Evolutionary conservation across 2,329 filamentous ascomycete genomes (phyloP).

Genomic region (Dothistroma pini): DNA sequence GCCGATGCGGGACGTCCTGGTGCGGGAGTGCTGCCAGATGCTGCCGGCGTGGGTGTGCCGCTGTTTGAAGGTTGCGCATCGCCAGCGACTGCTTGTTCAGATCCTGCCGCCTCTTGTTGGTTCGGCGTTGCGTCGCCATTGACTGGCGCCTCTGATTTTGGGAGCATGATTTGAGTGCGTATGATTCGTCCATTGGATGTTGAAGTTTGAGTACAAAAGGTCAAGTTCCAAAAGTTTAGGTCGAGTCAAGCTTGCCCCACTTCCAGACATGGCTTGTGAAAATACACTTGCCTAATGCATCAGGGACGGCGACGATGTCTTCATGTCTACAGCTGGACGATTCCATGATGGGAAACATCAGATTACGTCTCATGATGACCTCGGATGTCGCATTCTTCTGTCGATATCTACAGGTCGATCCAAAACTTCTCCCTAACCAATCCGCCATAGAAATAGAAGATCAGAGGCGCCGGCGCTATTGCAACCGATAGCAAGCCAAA

Average conservation of each 20-base stretch:
- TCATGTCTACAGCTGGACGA: background rate
- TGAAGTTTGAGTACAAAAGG: background rate
- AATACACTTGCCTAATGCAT: background rate
- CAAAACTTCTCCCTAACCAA: slow-evolving; percentile 45
- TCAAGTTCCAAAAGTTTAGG: background rate
- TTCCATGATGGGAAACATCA: background rate
- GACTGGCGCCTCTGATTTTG: background rate
- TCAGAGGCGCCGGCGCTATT: slow-evolving; percentile 48
- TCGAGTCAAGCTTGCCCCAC: background rate
- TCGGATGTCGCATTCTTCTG: too few species aligned
- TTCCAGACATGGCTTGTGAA: background rate
- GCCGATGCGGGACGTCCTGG: slow-evolving; percentile 4
- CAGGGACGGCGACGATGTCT: background rate
- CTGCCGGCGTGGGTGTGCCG: background rate
- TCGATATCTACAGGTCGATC: slow-evolving; percentile 31
- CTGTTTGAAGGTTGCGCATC: background rate
- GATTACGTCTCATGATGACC: background rate
- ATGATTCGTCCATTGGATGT: slow-evolving; percentile 5
- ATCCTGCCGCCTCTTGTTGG: background rate
- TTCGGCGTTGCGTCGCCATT: background rate
- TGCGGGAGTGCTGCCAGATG: slow-evolving; percentile 1
- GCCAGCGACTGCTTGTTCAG: slow-evolving; percentile 6
- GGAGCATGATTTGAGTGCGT: background rate
- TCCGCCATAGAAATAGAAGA: slow-evolving; percentile 50
- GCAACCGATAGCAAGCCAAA: slow-evolving; percentile 46